Conservation (phyloP, 352 stramenopile genomes). For the Peronospora tabacina region DNA sequence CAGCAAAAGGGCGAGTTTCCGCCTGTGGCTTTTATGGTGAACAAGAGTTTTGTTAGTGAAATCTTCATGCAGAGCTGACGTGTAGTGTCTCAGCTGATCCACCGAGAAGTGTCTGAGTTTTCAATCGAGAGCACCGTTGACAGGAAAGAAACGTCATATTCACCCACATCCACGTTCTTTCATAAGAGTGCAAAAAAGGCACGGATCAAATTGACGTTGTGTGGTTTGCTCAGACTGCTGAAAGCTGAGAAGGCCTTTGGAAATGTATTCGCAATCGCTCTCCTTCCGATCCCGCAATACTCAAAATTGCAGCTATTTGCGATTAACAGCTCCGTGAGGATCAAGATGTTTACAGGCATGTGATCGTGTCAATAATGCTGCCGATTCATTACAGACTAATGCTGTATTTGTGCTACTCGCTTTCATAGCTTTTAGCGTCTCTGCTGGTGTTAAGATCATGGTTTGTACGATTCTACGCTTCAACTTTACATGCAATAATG, state of each 20-base stretch:
- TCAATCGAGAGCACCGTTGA: slow-evolving; percentile 37
- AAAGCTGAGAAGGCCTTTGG: slow-evolving; percentile 56
- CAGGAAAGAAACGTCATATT: slow-evolving; percentile 21
- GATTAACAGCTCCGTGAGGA: slow-evolving; percentile 30
- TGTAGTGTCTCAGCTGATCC: slow-evolving; percentile 27
- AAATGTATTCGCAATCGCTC: slow-evolving; percentile 44
- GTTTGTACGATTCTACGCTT: slow-evolving; percentile 16
- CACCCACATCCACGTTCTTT: not conserved
- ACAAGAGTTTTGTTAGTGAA: not conserved
- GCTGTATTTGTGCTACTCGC: not conserved
- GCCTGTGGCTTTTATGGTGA: slow-evolving; percentile 61
- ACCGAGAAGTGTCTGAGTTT: slow-evolving; percentile 30
- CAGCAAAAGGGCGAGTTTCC: slow-evolving; percentile 60
- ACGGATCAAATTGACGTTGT: not conserved
- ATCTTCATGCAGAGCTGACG: not conserved
- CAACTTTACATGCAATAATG: not conserved
- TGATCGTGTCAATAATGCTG: slow-evolving; percentile 4
- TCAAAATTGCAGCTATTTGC: slow-evolving; percentile 41
- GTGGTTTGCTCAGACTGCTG: slow-evolving; percentile 25
- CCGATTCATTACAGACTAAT: slow-evolving; percentile 3
- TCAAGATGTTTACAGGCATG: slow-evolving; percentile 41
- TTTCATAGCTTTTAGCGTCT: slow-evolving; percentile 28
- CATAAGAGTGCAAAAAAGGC: not conserved
- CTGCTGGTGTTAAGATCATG: slow-evolving; percentile 41
- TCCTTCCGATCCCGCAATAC: slow-evolving; percentile 38